A percentile compares a stretch with the other conserved stretches of the same genome.
Evolutionary conservation across 1,139 yeast genomes (phyloP).

Genomic region (Taiozyma sp.): DNA sequence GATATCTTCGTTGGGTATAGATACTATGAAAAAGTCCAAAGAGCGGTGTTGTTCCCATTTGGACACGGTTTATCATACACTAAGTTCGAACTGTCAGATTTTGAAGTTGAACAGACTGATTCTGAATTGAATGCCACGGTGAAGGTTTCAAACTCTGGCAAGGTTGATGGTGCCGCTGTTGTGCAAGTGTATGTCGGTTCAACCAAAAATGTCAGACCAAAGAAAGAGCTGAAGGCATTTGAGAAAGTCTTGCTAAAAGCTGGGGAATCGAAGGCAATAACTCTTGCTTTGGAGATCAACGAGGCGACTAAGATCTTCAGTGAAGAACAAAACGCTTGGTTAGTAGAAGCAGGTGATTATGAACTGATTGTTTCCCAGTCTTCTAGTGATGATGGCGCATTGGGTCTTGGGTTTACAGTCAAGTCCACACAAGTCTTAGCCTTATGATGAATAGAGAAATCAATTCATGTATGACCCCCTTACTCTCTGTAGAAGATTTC

Average conservation of each 20-base stretch:
- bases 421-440: too few species aligned
- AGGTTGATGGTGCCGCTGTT: conserved; percentile 34
- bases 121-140: too few species aligned
- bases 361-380: conserved; percentile 37
- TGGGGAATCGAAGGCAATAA: conserved; percentile 28
- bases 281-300: too few species aligned
- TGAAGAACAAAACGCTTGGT: conserved; percentile 40
- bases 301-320: conserved; percentile 35
- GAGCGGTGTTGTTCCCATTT: conserved; percentile 45
- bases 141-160: conserved; percentile 30
- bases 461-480: too few species aligned
- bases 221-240: conserved; percentile 51
- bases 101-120: too few species aligned
- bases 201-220: conserved; percentile 38
- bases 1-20: conserved; percentile 36
- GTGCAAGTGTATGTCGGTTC: conserved; percentile 38
- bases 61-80: conserved; percentile 57
- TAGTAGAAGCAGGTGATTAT: conserved; percentile 41
- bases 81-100: conserved; percentile 29
- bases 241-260: conserved; percentile 32
- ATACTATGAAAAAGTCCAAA: conserved; percentile 42
- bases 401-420: too few species aligned
- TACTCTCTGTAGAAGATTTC: too few species aligned
- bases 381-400: conserved; percentile 16
- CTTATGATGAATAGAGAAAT: too few species aligned